phyloP scores from a whole-genome alignment of 1,284 basidiomycete species.

The Ustilago sp. region DNA sequence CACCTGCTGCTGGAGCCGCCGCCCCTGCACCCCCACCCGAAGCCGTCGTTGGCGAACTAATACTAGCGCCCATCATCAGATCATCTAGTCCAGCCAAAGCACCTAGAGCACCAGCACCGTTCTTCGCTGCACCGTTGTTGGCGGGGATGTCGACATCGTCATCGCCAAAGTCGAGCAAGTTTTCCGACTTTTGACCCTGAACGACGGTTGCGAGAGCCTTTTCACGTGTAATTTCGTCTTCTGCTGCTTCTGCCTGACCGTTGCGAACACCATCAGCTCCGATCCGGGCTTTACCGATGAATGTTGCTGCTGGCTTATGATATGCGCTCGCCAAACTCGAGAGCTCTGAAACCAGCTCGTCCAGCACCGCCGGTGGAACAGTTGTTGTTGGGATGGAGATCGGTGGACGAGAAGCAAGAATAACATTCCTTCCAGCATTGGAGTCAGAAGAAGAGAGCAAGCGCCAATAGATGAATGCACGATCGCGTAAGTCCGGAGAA shows the following conservation, averaged over 20 bases:
- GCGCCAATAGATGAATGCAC: slow-evolving; percentile 97
- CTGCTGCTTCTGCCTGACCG: slow-evolving; percentile 25
- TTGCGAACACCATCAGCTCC: slow-evolving; percentile 58
- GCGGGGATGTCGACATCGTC: slow-evolving; percentile 52
- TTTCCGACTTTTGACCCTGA: slow-evolving; percentile 66
- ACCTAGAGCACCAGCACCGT: slow-evolving; percentile 46
- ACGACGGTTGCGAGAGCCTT: slow-evolving; percentile 72
- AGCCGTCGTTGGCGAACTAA: slow-evolving; percentile 16
- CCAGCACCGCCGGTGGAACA: slow-evolving; percentile 87
- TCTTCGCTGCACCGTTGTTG: slow-evolving; percentile 8
- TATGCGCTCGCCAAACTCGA: slow-evolving; percentile 91
- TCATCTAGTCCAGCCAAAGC: slow-evolving; percentile 62
- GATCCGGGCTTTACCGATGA: slow-evolving; percentile 70
- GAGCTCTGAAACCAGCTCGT: slow-evolving; percentile 79
- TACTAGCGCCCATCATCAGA: slow-evolving; percentile 45
- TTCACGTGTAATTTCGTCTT: slow-evolving; percentile 62
- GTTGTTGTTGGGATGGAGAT: slow-evolving; percentile 92
- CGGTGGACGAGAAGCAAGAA: slow-evolving; percentile 88
- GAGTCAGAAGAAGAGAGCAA: slow-evolving; percentile 87
- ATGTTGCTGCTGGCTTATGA: slow-evolving; percentile 83
- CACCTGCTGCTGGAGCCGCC: slow-evolving; percentile 6
- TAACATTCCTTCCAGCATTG: slow-evolving; percentile 89
- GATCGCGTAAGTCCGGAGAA: slow-evolving; percentile 94
- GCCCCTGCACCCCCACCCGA: slow-evolving; percentile 6
- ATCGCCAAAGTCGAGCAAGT: slow-evolving; percentile 67